Base-by-base conservation (phyloP, 1,139 yeast species). In the Hyphopichia buzzinii region DNA sequence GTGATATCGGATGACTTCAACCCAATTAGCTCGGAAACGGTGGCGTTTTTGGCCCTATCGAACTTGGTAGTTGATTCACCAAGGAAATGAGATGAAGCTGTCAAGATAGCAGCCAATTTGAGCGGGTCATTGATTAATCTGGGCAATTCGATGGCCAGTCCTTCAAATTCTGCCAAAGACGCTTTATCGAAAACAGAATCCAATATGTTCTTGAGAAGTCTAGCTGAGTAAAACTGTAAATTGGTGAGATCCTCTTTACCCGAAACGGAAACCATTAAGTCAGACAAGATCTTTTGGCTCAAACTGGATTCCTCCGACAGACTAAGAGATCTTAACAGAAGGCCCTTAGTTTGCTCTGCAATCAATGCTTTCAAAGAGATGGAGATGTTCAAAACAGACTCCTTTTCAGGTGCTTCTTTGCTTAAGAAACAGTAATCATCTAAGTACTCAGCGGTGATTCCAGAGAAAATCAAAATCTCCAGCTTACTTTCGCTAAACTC, bases 11-110 rank as follows among this genome's bases (percentile, higher is more conserved):
- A 36, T 2, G 68, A 49, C 33, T 62, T 67, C 1, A 74, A 63
- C 1, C 88, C 86, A 36, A 84, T 62, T 22, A 84, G 56, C 43
- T 82, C 89, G 2, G 90, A 79, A 8, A 81, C 78, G n/a, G 77
- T 64, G 41, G 68, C 69, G 44, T 80, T 83, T 42, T 88, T 72
- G n/a, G 77, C 47, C 42, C 81, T 67, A 17, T 74, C 81, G 37
- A 74, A 64, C 27, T 59, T 56, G 23, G 23, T 10, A 2, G 58
- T 44, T 2, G 67, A 49, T 8, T 44, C 39, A 0, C 60, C 40
- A 12, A 70, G 46, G 39, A 72, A 66, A 13, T 65, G 63, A 2
- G 65, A 50, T 4, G 67, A 47, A 6, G 73, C 59, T 2, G 62
- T 51, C 2, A 77, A 44, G 6, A 78, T 37, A 0, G 70, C 55